A percentile compares a stretch with the other conserved stretches of the same genome.
phyloP scores from a whole-genome alignment of 495 filamentous ascomycete species.

The Annulohypoxylon nitens region DNA sequence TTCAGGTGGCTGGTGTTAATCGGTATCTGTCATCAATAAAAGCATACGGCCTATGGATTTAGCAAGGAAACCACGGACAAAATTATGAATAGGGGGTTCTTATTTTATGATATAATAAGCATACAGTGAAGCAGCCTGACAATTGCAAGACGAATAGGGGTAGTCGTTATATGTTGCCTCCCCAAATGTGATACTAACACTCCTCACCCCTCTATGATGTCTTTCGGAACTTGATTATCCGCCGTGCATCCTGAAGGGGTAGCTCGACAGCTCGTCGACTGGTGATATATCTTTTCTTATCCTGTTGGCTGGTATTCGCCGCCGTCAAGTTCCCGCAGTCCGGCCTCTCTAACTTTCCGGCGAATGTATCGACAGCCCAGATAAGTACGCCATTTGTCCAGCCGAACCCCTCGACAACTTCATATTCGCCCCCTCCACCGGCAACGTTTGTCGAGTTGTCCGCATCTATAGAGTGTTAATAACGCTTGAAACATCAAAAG shows the following conservation, averaged over 20 bases:
- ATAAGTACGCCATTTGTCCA: constrained; percentile 67
- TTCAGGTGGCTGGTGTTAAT: too few relatives aligned
- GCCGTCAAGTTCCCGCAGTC: constrained; percentile 60
- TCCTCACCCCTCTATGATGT: neutral
- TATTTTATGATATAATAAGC: too few relatives aligned
- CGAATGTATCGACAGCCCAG: constrained; percentile 63
- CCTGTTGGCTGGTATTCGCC: constrained; percentile 47
- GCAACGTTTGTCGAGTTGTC: constrained; percentile 62
- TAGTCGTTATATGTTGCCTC: too few relatives aligned
- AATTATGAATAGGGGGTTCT: too few relatives aligned
- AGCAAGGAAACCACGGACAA: too few relatives aligned
- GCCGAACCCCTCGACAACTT: constrained; percentile 66
- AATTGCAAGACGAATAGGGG: too few relatives aligned
- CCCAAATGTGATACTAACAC: too few relatives aligned
- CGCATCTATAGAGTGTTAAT: constrained; percentile 45
- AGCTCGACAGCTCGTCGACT: constrained; percentile 58
- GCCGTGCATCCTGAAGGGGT: constrained; percentile 53
- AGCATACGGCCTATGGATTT: too few relatives aligned
- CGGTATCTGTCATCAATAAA: too few relatives aligned
- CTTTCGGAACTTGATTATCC: constrained; percentile 56
- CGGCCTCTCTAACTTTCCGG: constrained; percentile 54
- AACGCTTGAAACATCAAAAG: neutral
- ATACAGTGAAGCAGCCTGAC: too few relatives aligned
- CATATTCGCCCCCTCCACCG: constrained; percentile 64
- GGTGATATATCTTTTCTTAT: constrained; percentile 31